Base-by-base conservation (phyloP, 306 rosid genomes). In the Oxytropis ochrocephala region DNA sequence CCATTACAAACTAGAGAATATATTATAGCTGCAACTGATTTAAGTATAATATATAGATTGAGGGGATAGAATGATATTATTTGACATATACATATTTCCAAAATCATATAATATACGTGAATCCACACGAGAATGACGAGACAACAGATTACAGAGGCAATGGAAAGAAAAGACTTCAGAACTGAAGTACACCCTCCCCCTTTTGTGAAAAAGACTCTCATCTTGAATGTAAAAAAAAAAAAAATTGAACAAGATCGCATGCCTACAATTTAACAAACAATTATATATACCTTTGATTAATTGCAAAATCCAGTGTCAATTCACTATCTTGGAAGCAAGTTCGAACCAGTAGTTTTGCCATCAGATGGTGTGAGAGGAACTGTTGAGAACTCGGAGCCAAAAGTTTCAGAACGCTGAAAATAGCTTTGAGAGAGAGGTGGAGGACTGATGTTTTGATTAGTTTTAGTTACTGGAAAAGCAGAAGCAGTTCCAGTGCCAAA, bases 1-100 rank as follows among this genome's bases (percentile, higher is more conserved):
- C 32, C 48, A 75, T 18, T 39, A 30, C 64, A 69, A 30, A 32
- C 11, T 61, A 10, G 58, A 41, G 19, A 30, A 51, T 44, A 62
- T 24, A 52, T 29, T 38, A 43, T 52, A 67, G 13, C 42, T 10
- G 39, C 69, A 48, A 49, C 17, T 11, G 59, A 16, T 18, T 53
- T 17, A 44, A 35, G 64, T 58, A 19, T 60, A 30, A 62, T 54
- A 62, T 54, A 51, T 61, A 33, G 47, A 61, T 63, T 36, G 32
- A 62, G 69, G 66, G 42, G 48, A 70, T 10, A 48, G 51, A 53
- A 53, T 49, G 55, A 56, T 53, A 62, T 69, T 76, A 60, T 39
- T 67, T 29, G 38, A 50, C 50, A 60, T 50, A 33, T 48, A 76
- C 67, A 69, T 17, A 16, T 5, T 24, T 43, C 58, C 61, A 77